phyloP scores from a whole-genome alignment of 176 grass and related monocot species.

The Triticum turgidum region DNA sequence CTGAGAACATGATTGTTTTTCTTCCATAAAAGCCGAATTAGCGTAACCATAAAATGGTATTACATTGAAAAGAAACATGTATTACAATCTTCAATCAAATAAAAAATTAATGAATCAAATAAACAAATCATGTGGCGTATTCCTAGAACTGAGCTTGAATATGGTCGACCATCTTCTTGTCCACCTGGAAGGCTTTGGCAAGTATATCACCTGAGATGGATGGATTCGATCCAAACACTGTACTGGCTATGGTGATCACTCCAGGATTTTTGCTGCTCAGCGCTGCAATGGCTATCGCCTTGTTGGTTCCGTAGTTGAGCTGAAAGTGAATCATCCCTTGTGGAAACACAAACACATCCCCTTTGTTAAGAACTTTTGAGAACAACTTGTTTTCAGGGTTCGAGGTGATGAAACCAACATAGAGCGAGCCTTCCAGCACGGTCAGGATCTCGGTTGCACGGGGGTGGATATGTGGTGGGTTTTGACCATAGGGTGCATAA shows the following conservation, averaged over 20 bases:
- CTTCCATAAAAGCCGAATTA: too few relatives aligned
- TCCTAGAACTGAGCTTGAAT: constrained; percentile 1
- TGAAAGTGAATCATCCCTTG: neutral
- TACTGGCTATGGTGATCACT: neutral
- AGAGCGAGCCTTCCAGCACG: neutral
- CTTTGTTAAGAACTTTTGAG: neutral
- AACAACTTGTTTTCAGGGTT: neutral
- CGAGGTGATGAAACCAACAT: neutral
- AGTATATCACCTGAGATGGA: neutral
- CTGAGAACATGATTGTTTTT: too few relatives aligned
- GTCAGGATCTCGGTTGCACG: neutral
- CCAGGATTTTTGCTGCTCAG: neutral
- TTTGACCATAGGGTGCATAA: neutral
- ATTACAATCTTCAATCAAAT: too few relatives aligned
- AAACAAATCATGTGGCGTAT: too few relatives aligned
- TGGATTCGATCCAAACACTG: neutral
- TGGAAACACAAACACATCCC: neutral
- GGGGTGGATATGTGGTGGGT: constrained; percentile 3
- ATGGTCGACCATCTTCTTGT: neutral
- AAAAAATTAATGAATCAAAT: too few relatives aligned
- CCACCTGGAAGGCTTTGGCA: neutral
- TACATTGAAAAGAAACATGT: too few relatives aligned
- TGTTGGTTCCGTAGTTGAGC: neutral
- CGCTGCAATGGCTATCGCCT: neutral
- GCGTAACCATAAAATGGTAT: too few relatives aligned